Evolutionary conservation across 768 basidiomycete species (phyloP).

Genomic region (Leccinum truebloodii): DNA sequence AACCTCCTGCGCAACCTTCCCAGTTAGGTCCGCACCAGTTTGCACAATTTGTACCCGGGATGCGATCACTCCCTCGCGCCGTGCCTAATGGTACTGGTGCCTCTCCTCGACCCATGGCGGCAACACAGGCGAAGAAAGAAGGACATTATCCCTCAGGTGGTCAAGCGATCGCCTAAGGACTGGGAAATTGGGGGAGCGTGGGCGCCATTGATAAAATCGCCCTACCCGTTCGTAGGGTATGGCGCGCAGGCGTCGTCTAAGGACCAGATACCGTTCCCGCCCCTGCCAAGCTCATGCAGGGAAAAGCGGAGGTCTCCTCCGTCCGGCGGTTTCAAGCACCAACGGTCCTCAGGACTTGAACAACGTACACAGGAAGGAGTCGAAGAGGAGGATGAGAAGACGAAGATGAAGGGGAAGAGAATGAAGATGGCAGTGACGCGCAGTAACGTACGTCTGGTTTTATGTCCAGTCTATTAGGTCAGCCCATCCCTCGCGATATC

Average conservation of each 20-base stretch:
- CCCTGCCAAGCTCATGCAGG: constrained; percentile 48
- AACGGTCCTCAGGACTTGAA: constrained; percentile 30
- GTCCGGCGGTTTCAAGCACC: constrained; percentile 30
- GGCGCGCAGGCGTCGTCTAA: constrained; percentile 62
- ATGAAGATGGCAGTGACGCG: constrained; percentile 47
- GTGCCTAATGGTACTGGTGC: constrained; percentile 59
- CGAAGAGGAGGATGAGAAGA: constrained; percentile 17
- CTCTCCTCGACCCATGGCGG: constrained; percentile 48
- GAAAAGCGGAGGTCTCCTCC: constrained; percentile 36
- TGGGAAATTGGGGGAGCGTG: constrained; percentile 39
- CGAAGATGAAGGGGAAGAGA: constrained; percentile 28
- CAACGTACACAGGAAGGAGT: constrained; percentile 27
- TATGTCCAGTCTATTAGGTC: constrained; percentile 76
- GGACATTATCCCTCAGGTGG: constrained; percentile 47
- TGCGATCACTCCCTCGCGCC: constrained; percentile 42
- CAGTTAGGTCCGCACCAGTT: too few species aligned
- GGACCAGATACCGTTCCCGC: constrained; percentile 77
- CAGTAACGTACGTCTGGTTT: constrained; percentile 76
- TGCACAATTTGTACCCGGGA: too few species aligned
- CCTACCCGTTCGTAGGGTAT: constrained; percentile 71
- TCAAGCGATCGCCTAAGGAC: constrained; percentile 50
- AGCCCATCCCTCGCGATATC: constrained; percentile 71
- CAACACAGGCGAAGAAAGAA: constrained; percentile 28
- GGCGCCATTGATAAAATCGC: constrained; percentile 50
- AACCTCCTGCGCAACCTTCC: too few species aligned